Conservation (phyloP, 345 rosid genomes). For the Euphorbia peplus region DNA sequence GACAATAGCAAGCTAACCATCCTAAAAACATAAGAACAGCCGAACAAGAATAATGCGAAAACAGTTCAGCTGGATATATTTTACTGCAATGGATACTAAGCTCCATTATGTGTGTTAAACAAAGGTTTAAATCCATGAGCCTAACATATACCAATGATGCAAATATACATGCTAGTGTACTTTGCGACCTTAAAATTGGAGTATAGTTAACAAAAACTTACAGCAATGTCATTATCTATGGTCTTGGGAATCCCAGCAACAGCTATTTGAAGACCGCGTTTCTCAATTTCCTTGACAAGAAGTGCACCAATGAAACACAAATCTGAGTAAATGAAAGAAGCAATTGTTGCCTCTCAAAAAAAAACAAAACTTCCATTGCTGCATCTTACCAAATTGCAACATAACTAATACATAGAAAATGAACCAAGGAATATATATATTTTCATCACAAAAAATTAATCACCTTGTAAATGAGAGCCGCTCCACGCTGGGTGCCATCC, state of each 20-base stretch:
- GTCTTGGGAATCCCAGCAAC: constrained; percentile 92
- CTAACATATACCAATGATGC: neutral
- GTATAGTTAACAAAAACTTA: constrained; percentile 40
- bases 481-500: constrained; percentile 89
- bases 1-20: neutral
- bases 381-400: neutral
- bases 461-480: constrained; percentile 75
- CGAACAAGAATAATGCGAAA: neutral
- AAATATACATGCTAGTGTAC: neutral
- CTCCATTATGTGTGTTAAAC: neutral
- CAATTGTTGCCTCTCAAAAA: too few species aligned
- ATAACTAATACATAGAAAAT: neutral
- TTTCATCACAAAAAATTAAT: constrained; percentile 6
- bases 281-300: constrained; percentile 72
- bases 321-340: constrained; percentile 7
- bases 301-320: neutral
- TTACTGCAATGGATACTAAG: neutral
- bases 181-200: constrained; percentile 1
- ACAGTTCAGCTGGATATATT: neutral
- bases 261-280: constrained; percentile 77
- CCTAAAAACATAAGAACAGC: neutral
- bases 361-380: neutral
- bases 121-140: neutral
- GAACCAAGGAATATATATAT: neutral
- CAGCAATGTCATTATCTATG: constrained; percentile 86